Evolutionary conservation across 768 basidiomycete genomes (phyloP).

Genomic region (Mycena alexandri): DNA sequence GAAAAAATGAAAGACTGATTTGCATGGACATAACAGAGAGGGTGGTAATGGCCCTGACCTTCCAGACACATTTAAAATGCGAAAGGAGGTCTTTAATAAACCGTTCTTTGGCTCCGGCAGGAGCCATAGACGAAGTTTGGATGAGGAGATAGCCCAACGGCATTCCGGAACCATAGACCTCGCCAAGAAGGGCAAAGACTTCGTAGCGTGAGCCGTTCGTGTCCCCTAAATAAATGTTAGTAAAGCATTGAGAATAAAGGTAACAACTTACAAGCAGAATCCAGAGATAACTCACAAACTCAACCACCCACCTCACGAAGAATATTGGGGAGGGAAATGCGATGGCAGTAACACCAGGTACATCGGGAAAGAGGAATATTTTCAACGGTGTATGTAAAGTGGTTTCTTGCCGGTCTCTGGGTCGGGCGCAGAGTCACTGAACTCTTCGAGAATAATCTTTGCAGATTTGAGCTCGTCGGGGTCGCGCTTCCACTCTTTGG

Average conservation of each 20-base stretch:
- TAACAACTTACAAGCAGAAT: constrained; percentile 46
- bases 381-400: constrained; percentile 24
- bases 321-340: constrained; percentile 41
- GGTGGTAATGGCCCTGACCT: constrained; percentile 42
- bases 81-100: constrained; percentile 43
- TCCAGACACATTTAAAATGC: constrained; percentile 42
- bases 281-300: constrained; percentile 45
- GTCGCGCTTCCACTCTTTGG: constrained; percentile 40
- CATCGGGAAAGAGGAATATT: constrained; percentile 2
- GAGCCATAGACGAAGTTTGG: constrained; percentile 16
- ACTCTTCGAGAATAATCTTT: constrained; percentile 39
- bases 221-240: background rate
- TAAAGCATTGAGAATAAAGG: background rate
- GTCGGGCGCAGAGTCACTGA: background rate
- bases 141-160: background rate
- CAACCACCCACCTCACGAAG: constrained; percentile 39
- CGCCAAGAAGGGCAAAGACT: background rate
- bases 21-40: no score
- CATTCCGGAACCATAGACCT: background rate
- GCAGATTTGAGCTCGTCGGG: constrained; percentile 36
- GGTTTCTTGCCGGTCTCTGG: background rate
- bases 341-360: constrained; percentile 40
- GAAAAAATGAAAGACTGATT: no score
- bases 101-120: constrained; percentile 39
- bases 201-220: background rate